Percentiles rank a stretch among this genome's conserved stretches.
These are phyloP conservation scores for Pluteus cervinus DNA, from an alignment of 768 basidiomycete genomes.

Conservation along the genomic window DNA sequence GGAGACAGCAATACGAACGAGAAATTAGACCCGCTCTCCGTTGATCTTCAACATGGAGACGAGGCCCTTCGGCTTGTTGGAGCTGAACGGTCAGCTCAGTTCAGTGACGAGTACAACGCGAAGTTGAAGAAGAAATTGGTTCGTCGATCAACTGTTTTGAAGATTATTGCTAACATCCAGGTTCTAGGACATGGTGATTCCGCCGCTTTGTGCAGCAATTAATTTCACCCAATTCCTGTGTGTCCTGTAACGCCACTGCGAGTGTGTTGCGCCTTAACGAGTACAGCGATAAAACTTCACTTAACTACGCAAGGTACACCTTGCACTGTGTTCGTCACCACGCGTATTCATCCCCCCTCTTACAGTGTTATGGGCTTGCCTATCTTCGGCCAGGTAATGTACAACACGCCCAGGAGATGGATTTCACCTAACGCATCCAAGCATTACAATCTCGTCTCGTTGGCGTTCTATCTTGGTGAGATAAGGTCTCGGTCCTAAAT, in stretches of 20 bases:
- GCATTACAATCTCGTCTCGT: conserved; percentile 58
- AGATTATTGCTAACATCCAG: background rate
- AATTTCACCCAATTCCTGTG: conserved; percentile 67
- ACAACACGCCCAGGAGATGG: background rate
- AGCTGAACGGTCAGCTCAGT: conserved; percentile 38
- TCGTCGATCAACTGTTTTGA: conserved; percentile 9
- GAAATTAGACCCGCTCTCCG: too few species aligned
- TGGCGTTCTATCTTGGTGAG: conserved; percentile 57
- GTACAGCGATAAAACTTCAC: conserved; percentile 58
- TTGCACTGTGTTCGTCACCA: conserved; percentile 3
- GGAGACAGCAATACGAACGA: too few species aligned
- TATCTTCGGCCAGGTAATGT: conserved; percentile 48
- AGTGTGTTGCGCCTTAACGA: background rate
- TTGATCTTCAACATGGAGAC: conserved; percentile 41
- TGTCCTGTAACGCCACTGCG: conserved; percentile 9
- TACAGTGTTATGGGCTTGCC: conserved; percentile 60
- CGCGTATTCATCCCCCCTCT: background rate
- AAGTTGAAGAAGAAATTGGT: conserved; percentile 56
- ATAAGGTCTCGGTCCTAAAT: background rate
- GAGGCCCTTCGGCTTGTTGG: conserved; percentile 60
- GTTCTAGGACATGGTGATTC: conserved; percentile 45
- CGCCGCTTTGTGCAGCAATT: conserved; percentile 53
- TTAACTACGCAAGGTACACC: conserved; percentile 68
- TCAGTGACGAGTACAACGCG: conserved; percentile 55
- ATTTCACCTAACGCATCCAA: conserved; percentile 15